Base-by-base conservation (phyloP, 148 eudicot species). In the Tetragonia tetragonoides region DNA sequence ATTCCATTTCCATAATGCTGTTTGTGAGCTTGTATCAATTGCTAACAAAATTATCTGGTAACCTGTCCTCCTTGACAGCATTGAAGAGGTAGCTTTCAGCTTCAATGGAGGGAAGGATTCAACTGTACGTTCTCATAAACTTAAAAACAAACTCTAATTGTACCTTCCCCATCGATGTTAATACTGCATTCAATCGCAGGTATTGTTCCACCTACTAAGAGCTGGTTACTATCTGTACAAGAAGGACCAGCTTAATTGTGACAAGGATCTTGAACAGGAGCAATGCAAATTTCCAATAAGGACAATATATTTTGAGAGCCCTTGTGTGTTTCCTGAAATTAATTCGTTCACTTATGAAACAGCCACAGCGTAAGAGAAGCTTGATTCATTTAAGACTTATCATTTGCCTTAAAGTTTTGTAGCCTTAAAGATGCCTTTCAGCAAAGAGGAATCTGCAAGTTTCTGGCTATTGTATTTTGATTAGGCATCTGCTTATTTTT, bases 81-180 rank as follows among this genome's bases (percentile, higher is more conserved):
- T 90, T 78, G 95, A 93, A 86, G 99, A 95, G 87, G 92, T 95
- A 17, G 97, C 99, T 54, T 89, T 95, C 79, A 95, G 97, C 90
- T 95, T 95, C 81, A 95, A 93, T 80, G 99, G 99, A 76, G 99
- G 99, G 81, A 95, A 95, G 83, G 99, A 95, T 87, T 95, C 99
- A 75, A 91, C 95, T 83, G 99, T 95, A 87, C 82, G 99, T 77
- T 84, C 60, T 81, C 72, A 18, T 79, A 61, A 39, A 28, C 38
- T 68, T 63, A 42, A 70, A 6, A 18, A 54, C 66, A 53, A 42
- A n/a, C 49, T 68, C 5, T 68, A 18, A 23, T 10, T 18, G 77
- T 77, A 69, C 28, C 75, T 57, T 41, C 41, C 21, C 37, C 21
- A 2, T 40, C 69, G 56, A 59, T 72, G 66, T n/a, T 66, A 66